A percentile compares a stretch with the other conserved stretches of the same genome.
Evolutionary conservation across 352 stramenopile genomes (phyloP).

Genomic region (Phytophthora sansomeana): DNA sequence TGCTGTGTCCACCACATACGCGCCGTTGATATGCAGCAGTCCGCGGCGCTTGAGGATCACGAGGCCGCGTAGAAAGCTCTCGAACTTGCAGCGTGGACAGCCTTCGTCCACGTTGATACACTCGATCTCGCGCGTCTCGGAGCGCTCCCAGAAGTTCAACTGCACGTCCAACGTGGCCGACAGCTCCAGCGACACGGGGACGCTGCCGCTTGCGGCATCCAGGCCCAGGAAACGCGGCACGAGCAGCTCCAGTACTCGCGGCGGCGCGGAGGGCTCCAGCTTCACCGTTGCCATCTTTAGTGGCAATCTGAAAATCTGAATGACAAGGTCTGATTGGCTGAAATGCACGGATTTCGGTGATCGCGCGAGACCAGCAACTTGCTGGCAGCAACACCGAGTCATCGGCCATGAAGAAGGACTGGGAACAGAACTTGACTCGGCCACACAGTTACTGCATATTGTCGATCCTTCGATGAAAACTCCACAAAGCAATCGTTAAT

Average conservation of each 20-base stretch:
- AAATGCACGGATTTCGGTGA: neutral
- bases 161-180: slow-evolving; percentile 30
- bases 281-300: slow-evolving; percentile 10
- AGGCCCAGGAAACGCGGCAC: slow-evolving; percentile 31
- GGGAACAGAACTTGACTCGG: no score
- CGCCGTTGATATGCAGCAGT: slow-evolving; percentile 43
- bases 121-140: slow-evolving; percentile 40
- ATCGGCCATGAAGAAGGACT: no score
- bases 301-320: neutral
- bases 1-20: slow-evolving; percentile 42
- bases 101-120: slow-evolving; percentile 46
- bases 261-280: slow-evolving; percentile 5
- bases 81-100: slow-evolving; percentile 54
- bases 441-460: no score
- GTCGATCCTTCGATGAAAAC: no score
- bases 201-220: slow-evolving; percentile 6
- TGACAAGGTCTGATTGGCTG: neutral
- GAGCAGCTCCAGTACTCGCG: slow-evolving; percentile 39
- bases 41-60: slow-evolving; percentile 45
- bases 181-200: slow-evolving; percentile 32
- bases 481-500: no score
- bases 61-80: slow-evolving; percentile 47
- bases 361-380: no score
- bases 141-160: slow-evolving; percentile 40
- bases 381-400: no score